Evolutionary conservation across 2,329 filamentous ascomycete species (phyloP).

Genomic region (Hortaea sp.): DNA sequence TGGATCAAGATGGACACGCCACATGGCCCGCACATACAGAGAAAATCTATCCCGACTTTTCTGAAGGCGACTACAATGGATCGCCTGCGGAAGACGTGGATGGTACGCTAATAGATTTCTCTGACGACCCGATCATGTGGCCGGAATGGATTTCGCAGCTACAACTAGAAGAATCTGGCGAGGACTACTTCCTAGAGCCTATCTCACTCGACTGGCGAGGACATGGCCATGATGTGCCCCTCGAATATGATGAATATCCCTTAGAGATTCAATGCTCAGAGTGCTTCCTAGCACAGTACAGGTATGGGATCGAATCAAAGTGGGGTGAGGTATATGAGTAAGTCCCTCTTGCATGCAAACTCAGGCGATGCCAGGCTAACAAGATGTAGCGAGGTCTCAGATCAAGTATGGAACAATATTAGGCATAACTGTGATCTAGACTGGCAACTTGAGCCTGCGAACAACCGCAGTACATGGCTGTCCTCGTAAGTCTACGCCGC

Average conservation of each 20-base stretch:
- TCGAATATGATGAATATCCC: constrained; percentile 1
- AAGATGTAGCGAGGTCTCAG: background rate
- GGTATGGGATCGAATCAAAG: background rate
- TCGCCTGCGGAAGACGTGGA: background rate
- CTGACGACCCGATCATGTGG: background rate
- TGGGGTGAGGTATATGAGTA: constrained; percentile 1
- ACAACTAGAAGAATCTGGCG: background rate
- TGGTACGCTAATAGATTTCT: background rate
- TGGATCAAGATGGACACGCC: background rate
- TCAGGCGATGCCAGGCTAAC: background rate
- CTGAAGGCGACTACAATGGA: background rate
- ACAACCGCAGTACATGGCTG: background rate
- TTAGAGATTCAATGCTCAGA: constrained; percentile 1
- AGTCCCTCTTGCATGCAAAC: background rate
- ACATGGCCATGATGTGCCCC: background rate
- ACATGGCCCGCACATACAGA: background rate
- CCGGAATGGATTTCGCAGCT: background rate
- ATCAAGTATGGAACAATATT: background rate
- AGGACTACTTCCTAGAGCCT: background rate
- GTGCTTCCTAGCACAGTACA: constrained; percentile 1
- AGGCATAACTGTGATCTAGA: background rate
- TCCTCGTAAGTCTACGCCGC: too few relatives aligned
- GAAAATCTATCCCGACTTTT: background rate
- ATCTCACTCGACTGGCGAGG: background rate
- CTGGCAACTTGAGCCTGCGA: background rate